Percentiles rank a stretch among this genome's conserved stretches.
These are phyloP conservation scores for Avena insularis DNA, from an alignment of 176 grass and related monocot genomes.

Conservation along the genomic window DNA sequence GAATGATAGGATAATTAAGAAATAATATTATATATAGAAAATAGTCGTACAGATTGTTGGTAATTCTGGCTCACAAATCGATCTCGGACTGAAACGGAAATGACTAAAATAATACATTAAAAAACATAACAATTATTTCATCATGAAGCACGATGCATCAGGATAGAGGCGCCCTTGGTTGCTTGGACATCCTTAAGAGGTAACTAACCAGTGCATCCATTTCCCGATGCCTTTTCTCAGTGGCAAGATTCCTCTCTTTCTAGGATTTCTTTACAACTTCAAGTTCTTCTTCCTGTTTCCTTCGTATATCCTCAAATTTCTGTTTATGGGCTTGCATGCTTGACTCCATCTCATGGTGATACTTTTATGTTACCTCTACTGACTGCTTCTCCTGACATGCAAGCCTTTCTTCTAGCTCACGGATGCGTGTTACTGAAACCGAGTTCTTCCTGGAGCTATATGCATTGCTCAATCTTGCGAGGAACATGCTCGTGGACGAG, in stretches of 20 bases:
- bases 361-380: background rate
- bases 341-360: background rate
- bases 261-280: background rate
- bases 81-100: no score
- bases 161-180: no score
- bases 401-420: background rate
- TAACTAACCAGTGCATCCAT: background rate
- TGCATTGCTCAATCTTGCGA: background rate
- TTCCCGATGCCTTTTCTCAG: background rate
- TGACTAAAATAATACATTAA: no score
- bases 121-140: no score
- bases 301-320: background rate
- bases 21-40: no score
- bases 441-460: background rate
- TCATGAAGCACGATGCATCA: no score
- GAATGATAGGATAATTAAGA: no score
- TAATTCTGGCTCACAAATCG: no score
- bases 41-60: no score
- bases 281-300: background rate
- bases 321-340: background rate
- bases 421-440: background rate
- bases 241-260: background rate
- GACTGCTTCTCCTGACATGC: background rate
- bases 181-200: no score
- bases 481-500: background rate